These are phyloP conservation scores for Aquilaria agallochum DNA, from an alignment of 441 rosid species.

Conservation along the genomic window DNA sequence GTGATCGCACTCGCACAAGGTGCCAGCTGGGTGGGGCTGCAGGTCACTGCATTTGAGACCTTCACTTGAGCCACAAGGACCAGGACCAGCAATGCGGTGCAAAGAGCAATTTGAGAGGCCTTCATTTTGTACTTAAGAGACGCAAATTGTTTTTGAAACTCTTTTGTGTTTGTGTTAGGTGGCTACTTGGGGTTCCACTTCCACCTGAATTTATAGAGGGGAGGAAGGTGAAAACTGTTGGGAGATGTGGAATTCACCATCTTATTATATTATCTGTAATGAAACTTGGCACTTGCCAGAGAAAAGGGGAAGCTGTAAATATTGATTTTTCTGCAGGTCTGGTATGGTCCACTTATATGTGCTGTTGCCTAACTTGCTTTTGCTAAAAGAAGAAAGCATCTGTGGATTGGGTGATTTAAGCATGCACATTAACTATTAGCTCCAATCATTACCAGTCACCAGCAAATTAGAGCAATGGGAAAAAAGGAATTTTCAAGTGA, in stretches of 20 bases:
- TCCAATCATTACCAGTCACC: slow-evolving; percentile 14
- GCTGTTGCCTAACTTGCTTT: slow-evolving; percentile 5
- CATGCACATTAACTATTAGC: slow-evolving; percentile 12
- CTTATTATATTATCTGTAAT: neutral
- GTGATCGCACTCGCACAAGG: slow-evolving; percentile 68
- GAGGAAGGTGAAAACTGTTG: slow-evolving; percentile 3
- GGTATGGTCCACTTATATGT: slow-evolving; percentile 14
- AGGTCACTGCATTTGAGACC: slow-evolving; percentile 52
- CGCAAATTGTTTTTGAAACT: neutral
- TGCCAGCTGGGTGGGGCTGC: slow-evolving; percentile 61
- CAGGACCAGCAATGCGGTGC: slow-evolving; percentile 26
- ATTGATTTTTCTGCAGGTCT: neutral
- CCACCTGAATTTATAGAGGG: slow-evolving; percentile 52
- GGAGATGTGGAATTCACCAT: slow-evolving; percentile 7
- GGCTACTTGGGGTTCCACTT: slow-evolving; percentile 7
- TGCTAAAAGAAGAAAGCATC: slow-evolving; percentile 1
- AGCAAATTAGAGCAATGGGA: neutral
- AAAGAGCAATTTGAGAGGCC: slow-evolving; percentile 28
- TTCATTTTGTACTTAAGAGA: slow-evolving; percentile 30
- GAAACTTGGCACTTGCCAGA: neutral
- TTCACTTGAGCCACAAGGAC: slow-evolving; percentile 33
- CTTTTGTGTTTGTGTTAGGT: slow-evolving; percentile 5
- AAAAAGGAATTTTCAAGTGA: neutral
- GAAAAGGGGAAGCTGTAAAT: slow-evolving; percentile 6
- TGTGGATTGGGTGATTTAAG: slow-evolving; percentile 9